Evolutionary conservation across 2,329 filamentous ascomycete genomes (phyloP).

Genomic region (Alternaria sp.): DNA sequence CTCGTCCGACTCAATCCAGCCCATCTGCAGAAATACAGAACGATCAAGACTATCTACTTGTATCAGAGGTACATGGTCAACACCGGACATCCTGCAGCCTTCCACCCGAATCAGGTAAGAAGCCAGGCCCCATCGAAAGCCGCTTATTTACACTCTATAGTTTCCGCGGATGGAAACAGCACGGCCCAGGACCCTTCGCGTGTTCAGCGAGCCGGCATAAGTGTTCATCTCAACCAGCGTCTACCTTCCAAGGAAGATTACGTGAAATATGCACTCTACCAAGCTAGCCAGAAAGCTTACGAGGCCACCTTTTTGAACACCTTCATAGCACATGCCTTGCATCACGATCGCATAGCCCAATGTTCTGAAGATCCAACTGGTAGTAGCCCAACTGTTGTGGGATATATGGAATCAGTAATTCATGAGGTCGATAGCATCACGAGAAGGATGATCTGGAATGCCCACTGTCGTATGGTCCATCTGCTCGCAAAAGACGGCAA

Average conservation of each 20-base stretch:
- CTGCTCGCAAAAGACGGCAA: slow-evolving; percentile 29
- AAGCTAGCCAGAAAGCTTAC: slow-evolving; percentile 38
- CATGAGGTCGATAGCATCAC: slow-evolving; percentile 27
- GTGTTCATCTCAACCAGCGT: slow-evolving; percentile 19
- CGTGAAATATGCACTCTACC: slow-evolving; percentile 31
- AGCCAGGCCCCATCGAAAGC: background rate
- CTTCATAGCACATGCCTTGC: slow-evolving; percentile 32
- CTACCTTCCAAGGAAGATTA: slow-evolving; percentile 29
- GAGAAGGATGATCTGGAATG: slow-evolving; percentile 36
- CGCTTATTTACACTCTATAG: background rate
- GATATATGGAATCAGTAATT: slow-evolving; percentile 27
- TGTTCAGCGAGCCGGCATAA: slow-evolving; percentile 12
- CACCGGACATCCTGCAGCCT: slow-evolving; percentile 4
- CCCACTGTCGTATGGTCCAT: slow-evolving; percentile 29
- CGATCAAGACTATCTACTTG: background rate
- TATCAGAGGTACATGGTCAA: slow-evolving; percentile 1
- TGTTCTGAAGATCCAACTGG: slow-evolving; percentile 13
- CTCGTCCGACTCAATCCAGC: background rate
- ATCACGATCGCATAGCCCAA: slow-evolving; percentile 22
- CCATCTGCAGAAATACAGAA: background rate
- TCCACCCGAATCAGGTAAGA: slow-evolving; percentile 19
- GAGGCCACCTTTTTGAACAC: slow-evolving; percentile 33
- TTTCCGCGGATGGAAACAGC: background rate
- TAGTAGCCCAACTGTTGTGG: slow-evolving; percentile 4
- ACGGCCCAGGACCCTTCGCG: slow-evolving; percentile 2